A percentile compares a stretch with the other conserved stretches of the same genome.
Conservation (phyloP, 345 rosid genomes). For the Pistacia atlantica region DNA sequence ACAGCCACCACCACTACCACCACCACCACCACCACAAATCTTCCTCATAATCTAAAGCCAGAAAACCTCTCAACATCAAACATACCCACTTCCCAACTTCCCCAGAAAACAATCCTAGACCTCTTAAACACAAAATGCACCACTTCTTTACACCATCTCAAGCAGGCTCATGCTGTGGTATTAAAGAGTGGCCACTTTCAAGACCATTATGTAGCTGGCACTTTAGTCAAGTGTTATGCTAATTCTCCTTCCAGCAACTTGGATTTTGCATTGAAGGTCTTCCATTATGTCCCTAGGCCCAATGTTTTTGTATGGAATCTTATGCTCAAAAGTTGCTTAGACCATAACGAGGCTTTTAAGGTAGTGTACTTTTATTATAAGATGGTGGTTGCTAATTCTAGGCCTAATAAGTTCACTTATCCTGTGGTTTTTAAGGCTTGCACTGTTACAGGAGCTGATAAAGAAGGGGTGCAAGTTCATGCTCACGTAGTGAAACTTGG, state of each 20-base stretch:
- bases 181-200: slow-evolving; percentile 40
- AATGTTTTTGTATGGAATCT: slow-evolving; percentile 51
- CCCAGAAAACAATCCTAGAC: slow-evolving; percentile 35
- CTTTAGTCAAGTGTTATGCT: slow-evolving; percentile 39
- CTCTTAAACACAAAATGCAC: slow-evolving; percentile 34
- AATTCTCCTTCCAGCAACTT: slow-evolving; percentile 28
- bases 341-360: slow-evolving; percentile 30
- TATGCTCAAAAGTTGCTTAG: slow-evolving; percentile 35
- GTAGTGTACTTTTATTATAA: slow-evolving; percentile 26
- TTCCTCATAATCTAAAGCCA: slow-evolving; percentile 25
- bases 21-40: slow-evolving; percentile 17
- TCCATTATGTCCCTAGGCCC: slow-evolving; percentile 31
- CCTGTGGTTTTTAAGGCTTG: slow-evolving; percentile 52
- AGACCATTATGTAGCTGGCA: slow-evolving; percentile 49
- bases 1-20: slow-evolving; percentile 12
- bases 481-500: slow-evolving; percentile 46
- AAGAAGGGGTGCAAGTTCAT: slow-evolving; percentile 45
- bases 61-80: slow-evolving; percentile 10
- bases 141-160: slow-evolving; percentile 34
- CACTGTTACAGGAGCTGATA: slow-evolving; percentile 1
- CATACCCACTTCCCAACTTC: slow-evolving; percentile 26
- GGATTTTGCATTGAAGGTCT: slow-evolving; percentile 35
- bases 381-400: slow-evolving; percentile 35
- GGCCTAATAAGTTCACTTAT: slow-evolving; percentile 51
- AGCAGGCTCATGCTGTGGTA: slow-evolving; percentile 38